Base-by-base conservation (phyloP, 2,329 filamentous ascomycete genomes). In the Colletotrichum tropicale region DNA sequence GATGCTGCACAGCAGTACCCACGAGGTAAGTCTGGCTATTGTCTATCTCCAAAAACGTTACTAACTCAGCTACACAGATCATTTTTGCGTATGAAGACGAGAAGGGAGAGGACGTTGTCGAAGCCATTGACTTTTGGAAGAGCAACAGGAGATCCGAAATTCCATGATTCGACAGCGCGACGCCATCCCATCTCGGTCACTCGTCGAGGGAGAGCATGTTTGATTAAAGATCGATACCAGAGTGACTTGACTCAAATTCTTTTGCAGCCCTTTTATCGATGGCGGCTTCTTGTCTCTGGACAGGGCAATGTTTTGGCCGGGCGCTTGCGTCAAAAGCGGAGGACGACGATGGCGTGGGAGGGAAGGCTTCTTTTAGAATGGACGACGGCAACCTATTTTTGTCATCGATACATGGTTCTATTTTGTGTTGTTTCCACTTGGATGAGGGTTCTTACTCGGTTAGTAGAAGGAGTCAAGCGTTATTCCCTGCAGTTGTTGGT, bases 51-150 rank as follows among this genome's bases (percentile, higher is more conserved):
- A 71, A 28, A 15, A 62, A 24, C 18, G 9, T 21, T 60, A 61
- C 69, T 81, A 74, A 81, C 70, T 43, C 34, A 24, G 13, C 10
- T 1, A 55, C n/a, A 9, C 55, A 99, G 97, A 98, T 99, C 80
- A 87, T 99, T 68, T 98, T 98, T 86, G 96, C 97, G 65, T 98
- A 98, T 84, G 97, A 99, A 88, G 96, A 98, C 82, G 97, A 99
- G 84, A 89, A 92, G 78, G 96, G 97, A 79, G 95, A 98, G 83
- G 97, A 99, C 83, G 93, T 98, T 68, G 94, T 99, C 78, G 96
- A 97, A 80, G 96, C 95, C 77, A 92, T 99, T 82, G 97, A 99
- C 87, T 99, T 99, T 88, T 99, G 96, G 96, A 95, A 93, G 87
- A 93, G 88, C 80, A 91, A 88, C 81, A 85, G 89, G 75, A 88